A percentile compares a stretch with the other conserved stretches of the same genome.
Evolutionary conservation across 306 rosid genomes (phyloP).

Genomic region (Malus sieversii): DNA sequence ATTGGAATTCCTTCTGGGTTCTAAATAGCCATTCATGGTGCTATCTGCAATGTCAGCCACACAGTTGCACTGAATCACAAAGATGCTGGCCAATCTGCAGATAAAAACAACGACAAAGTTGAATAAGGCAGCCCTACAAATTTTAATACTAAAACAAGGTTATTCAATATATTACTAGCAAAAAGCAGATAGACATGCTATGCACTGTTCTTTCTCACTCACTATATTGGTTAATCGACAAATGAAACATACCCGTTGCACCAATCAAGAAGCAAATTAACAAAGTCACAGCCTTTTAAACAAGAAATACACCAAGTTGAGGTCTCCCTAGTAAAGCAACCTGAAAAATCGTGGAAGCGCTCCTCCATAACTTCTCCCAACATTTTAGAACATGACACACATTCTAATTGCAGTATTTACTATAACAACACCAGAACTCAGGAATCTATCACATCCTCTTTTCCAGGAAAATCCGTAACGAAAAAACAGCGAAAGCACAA

Average conservation of each 20-base stretch:
- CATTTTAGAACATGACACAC: neutral
- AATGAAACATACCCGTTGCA: neutral
- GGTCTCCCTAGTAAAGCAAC: neutral
- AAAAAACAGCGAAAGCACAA: neutral
- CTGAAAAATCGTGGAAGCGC: neutral
- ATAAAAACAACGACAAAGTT: neutral
- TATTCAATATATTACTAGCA: neutral
- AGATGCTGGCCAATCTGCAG: constrained; percentile 5
- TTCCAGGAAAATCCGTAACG: neutral
- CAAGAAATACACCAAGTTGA: neutral
- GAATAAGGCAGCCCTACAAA: neutral
- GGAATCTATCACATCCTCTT: neutral
- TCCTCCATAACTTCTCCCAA: neutral
- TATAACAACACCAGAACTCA: neutral
- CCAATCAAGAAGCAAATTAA: neutral
- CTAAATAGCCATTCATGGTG: constrained; percentile 36
- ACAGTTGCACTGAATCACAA: constrained; percentile 13
- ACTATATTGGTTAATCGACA: neutral
- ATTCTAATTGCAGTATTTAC: neutral
- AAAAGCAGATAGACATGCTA: neutral
- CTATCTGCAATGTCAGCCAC: constrained; percentile 22
- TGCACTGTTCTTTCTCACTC: neutral
- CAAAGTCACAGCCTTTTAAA: neutral
- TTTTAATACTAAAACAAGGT: neutral
- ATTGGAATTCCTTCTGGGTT: constrained; percentile 22